Conservation (phyloP, 2,329 filamentous ascomycete genomes). For the Chlorencoelia australis region DNA sequence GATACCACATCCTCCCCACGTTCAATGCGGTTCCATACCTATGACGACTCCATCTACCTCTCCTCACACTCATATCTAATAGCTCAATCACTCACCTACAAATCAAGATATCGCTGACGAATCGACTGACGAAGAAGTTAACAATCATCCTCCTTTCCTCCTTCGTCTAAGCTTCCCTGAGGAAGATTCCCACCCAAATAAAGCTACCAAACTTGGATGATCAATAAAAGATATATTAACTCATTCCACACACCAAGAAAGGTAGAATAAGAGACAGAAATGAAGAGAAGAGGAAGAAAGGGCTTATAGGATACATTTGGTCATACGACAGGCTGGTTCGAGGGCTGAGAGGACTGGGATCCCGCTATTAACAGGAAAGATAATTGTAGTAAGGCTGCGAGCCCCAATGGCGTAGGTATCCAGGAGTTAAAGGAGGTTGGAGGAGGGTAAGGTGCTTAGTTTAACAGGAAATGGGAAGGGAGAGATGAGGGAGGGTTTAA, state of each 20-base stretch:
- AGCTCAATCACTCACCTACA: constrained; percentile 50
- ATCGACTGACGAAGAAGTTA: constrained; percentile 38
- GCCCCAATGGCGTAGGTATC: no score
- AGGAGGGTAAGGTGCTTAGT: no score
- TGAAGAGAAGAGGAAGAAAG: constrained; percentile 40
- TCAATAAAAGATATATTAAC: constrained; percentile 52
- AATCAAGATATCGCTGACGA: constrained; percentile 42
- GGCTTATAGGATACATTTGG: constrained; percentile 42
- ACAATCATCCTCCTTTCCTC: no score
- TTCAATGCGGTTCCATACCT: constrained; percentile 51
- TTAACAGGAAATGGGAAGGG: constrained; percentile 41
- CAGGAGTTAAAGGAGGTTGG: no score
- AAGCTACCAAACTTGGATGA: constrained; percentile 41
- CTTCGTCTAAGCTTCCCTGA: no score
- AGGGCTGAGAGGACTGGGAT: constrained; percentile 42
- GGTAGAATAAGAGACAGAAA: constrained; percentile 34
- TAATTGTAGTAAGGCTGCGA: no score
- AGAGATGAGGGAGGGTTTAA: constrained; percentile 26
- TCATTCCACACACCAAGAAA: constrained; percentile 43
- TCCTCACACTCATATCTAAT: no score
- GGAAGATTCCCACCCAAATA: no score
- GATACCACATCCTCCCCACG: constrained; percentile 45
- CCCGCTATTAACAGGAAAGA: constrained; percentile 45
- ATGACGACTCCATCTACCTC: no score
- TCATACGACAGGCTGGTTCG: constrained; percentile 39